A percentile compares a stretch with the other conserved stretches of the same genome.
phyloP scores from a whole-genome alignment of 805 yeast species.

The Starmerella gropengiesseri region DNA sequence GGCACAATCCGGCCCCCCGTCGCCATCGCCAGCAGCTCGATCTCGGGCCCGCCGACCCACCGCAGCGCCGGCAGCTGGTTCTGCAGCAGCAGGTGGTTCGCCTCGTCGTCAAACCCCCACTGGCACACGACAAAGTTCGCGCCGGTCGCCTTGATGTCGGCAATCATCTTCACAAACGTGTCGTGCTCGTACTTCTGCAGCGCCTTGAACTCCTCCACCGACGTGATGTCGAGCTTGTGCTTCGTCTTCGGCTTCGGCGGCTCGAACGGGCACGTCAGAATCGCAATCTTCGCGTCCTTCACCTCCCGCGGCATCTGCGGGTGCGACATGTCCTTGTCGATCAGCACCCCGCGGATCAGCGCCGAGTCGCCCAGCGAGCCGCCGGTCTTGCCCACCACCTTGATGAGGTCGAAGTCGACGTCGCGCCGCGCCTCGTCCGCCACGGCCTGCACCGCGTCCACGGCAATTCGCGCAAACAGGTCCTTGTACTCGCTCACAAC shows the following conservation, averaged over 20 bases:
- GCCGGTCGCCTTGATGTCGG: conserved; percentile 73
- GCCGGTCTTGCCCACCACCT: conserved; percentile 91
- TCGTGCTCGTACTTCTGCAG: conserved; percentile 87
- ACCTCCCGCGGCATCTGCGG: conserved; percentile 92
- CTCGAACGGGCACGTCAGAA: conserved; percentile 96
- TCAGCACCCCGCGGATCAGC: conserved; percentile 78
- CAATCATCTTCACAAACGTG: conserved; percentile 84
- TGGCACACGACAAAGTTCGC: conserved; percentile 96
- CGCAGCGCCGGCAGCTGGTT: conserved; percentile 90
- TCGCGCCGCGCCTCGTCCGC: conserved; percentile 88
- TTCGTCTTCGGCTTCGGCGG: conserved; percentile 99
- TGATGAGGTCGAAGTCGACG: conserved; percentile 93
- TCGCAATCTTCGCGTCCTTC: conserved; percentile 76
- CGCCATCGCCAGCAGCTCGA: conserved; percentile 92
- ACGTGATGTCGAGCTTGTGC: conserved; percentile 84
- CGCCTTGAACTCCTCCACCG: conserved; percentile 87
- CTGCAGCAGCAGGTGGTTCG: conserved; percentile 80
- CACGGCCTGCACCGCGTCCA: conserved; percentile 84
- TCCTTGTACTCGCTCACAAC: conserved; percentile 90
- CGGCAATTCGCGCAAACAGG: conserved; percentile 93
- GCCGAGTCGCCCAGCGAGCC: conserved; percentile 81
- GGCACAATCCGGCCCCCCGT: conserved; percentile 97
- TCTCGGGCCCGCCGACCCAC: conserved; percentile 98
- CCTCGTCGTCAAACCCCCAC: conserved; percentile 99
- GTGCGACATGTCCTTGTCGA: conserved; percentile 95